These are phyloP conservation scores for Plasmodium coatneyi DNA, from an alignment of 169 alveolate genomes.

Conservation along the genomic window DNA sequence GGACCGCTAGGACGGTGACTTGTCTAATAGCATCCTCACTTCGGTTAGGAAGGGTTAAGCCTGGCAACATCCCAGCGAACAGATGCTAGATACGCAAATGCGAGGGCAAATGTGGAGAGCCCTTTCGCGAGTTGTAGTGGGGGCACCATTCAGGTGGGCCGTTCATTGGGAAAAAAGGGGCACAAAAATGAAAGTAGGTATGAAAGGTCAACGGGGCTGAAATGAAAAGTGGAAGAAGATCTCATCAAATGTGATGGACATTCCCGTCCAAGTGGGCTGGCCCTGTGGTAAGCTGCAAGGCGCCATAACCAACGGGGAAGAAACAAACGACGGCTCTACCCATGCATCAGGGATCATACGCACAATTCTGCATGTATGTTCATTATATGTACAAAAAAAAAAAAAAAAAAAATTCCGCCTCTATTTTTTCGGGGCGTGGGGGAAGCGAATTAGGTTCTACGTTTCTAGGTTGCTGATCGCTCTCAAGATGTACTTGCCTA, in stretches of 20 bases:
- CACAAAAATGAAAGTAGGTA: background rate
- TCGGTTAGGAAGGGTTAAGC: background rate
- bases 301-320: too few relatives aligned
- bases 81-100: background rate
- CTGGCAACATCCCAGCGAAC: background rate
- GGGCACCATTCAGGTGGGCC: background rate
- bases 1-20: background rate
- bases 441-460: background rate
- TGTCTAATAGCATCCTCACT: background rate
- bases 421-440: background rate
- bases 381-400: background rate
- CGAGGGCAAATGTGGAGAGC: background rate
- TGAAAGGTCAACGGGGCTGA: background rate
- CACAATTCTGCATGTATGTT: background rate
- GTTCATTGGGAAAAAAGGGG: background rate
- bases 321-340: background rate
- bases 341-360: background rate
- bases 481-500: constrained; percentile 67
- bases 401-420: background rate
- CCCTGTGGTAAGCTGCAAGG: too few relatives aligned
- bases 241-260: background rate
- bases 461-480: constrained; percentile 63
- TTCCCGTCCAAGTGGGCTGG: too few relatives aligned
- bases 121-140: background rate
- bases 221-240: background rate